Conservation (phyloP, 2,329 filamentous ascomycete genomes). For the Simplicillium sp. region DNA sequence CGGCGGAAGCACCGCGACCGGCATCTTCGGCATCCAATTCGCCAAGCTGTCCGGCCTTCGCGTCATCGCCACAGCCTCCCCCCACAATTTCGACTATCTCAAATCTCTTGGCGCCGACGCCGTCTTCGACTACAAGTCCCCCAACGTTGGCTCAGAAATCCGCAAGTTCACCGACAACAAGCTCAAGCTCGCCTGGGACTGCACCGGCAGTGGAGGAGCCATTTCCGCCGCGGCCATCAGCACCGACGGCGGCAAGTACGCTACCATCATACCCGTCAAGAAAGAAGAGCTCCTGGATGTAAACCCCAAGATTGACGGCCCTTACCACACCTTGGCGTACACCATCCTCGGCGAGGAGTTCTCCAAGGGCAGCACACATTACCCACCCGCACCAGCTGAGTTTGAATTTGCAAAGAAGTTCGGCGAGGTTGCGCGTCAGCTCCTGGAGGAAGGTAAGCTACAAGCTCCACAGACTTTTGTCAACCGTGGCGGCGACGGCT, state of each 20-base stretch:
- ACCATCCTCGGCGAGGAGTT: constrained; percentile 26
- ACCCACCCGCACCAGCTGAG: constrained; percentile 16
- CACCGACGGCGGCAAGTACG: background rate
- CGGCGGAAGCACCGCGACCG: constrained; percentile 42
- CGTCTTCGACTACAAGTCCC: constrained; percentile 30
- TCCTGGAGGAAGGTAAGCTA: constrained; percentile 25
- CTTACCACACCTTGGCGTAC: constrained; percentile 26
- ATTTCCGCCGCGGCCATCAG: constrained; percentile 1
- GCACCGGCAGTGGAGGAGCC: constrained; percentile 6
- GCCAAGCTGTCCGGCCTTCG: constrained; percentile 25
- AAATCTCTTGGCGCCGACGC: constrained; percentile 29
- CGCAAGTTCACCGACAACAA: constrained; percentile 10
- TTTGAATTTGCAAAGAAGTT: constrained; percentile 26
- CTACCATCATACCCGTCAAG: constrained; percentile 1
- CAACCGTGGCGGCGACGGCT: constrained; percentile 13
- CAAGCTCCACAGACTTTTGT: constrained; percentile 17
- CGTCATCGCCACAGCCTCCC: constrained; percentile 27
- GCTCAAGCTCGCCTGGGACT: constrained; percentile 15
- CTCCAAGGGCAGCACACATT: constrained; percentile 10
- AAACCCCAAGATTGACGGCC: constrained; percentile 2
- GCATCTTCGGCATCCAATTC: constrained; percentile 36
- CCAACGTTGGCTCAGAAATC: constrained; percentile 12
- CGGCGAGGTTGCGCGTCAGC: constrained; percentile 18
- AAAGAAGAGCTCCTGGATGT: background rate
- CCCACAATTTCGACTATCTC: constrained; percentile 27